These are phyloP conservation scores for Endocarpon pusillum DNA, from an alignment of 495 filamentous ascomycete genomes.

Conservation along the genomic window DNA sequence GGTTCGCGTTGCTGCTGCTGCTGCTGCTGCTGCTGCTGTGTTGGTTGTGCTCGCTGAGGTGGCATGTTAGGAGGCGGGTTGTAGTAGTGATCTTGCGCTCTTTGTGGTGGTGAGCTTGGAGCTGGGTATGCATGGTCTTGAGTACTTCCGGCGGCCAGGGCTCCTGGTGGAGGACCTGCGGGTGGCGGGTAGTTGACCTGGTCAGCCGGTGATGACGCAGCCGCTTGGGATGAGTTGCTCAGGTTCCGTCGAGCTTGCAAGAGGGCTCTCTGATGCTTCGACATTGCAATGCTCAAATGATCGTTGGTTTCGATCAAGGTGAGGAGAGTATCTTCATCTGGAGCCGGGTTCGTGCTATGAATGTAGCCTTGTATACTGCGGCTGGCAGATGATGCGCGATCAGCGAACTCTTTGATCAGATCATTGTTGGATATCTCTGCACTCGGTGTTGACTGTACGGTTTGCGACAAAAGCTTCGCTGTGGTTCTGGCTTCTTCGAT, in stretches of 20 bases:
- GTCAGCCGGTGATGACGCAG: too few species aligned
- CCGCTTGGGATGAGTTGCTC: conserved; percentile 7
- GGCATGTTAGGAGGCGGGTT: too few species aligned
- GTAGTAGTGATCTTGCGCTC: too few species aligned
- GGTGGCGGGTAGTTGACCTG: too few species aligned
- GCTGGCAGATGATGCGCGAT: conserved; percentile 67
- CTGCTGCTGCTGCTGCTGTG: too few species aligned
- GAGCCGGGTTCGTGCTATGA: conserved; percentile 51
- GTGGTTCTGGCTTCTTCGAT: conserved; percentile 82
- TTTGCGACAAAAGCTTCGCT: conserved; percentile 76
- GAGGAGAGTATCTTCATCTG: conserved; percentile 84
- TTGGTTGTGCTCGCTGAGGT: too few species aligned
- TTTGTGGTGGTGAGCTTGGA: too few species aligned
- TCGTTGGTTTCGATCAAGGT: conserved; percentile 92
- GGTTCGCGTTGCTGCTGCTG: too few species aligned
- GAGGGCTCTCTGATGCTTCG: conserved; percentile 64
- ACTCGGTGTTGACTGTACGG: conserved; percentile 66
- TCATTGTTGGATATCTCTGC: conserved; percentile 64
- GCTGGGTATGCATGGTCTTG: too few species aligned
- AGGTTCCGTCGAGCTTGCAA: conserved; percentile 44
- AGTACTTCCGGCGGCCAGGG: too few species aligned
- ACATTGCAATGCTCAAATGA: conserved; percentile 58
- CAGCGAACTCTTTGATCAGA: conserved; percentile 77
- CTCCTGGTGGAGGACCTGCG: too few species aligned
- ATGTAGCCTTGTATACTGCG: conserved; percentile 74